Conservation (phyloP, 78 protist genomes). For the Blattamonas nauphoetae region DNA sequence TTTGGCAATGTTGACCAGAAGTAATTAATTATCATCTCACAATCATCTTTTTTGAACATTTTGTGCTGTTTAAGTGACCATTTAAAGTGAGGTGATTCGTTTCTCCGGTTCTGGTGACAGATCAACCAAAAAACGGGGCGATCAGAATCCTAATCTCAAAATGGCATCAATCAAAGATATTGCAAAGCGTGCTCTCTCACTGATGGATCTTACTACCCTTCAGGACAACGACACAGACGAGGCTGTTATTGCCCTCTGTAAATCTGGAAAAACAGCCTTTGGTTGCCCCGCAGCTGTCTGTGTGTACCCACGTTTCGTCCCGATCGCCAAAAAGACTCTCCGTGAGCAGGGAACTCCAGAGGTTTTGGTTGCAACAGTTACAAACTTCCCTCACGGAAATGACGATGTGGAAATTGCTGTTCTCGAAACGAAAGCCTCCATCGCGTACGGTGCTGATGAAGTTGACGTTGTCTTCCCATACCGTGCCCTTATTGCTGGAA, state of each 20-base stretch:
- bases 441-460: slow-evolving; percentile 32
- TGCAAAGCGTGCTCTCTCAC: slow-evolving; percentile 2
- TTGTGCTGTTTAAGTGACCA: too few species aligned
- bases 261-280: not conserved
- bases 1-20: not conserved
- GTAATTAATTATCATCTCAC: too few species aligned
- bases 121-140: too few species aligned
- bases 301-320: slow-evolving; percentile 22
- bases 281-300: slow-evolving; percentile 29
- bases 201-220: slow-evolving; percentile 23
- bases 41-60: too few species aligned
- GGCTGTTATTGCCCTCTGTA: not conserved
- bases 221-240: slow-evolving; percentile 24
- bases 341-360: slow-evolving; percentile 10
- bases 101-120: too few species aligned
- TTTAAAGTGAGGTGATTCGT: too few species aligned
- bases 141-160: too few species aligned
- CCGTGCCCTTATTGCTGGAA: not conserved
- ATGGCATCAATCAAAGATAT: not conserved
- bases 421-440: slow-evolving; percentile 13
- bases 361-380: slow-evolving; percentile 20
- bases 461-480: slow-evolving; percentile 29
- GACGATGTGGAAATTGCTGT: not conserved
- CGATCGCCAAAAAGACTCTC: not conserved
- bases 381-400: slow-evolving; percentile 31